Evolutionary conservation across 2,329 filamentous ascomycete species (phyloP), one percentile per base, ranked within the genome.

Genomic region (Calonectria fujianensis): DNA sequence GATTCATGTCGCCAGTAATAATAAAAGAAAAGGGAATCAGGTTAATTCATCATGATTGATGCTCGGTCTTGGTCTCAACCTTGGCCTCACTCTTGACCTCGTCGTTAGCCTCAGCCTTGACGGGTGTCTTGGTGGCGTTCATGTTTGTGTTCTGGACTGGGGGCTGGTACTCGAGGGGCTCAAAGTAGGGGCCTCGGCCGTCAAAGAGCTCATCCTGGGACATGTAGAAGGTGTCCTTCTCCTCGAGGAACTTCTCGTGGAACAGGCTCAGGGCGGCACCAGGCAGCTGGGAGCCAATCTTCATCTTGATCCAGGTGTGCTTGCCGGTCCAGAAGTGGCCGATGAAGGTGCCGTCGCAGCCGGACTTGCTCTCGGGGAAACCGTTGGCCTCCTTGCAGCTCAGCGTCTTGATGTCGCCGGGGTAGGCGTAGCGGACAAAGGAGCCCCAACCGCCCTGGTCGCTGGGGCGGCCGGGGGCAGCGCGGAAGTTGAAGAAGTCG

Each of bases 251-350:
- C 57, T 61, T 35, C 13, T 61, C 35, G 32, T 61, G 57, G 35
- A 61, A 61, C 35, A 61, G 20, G 35, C n/a, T 20, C 2, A 86
- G 77, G 51, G 81, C 81, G 7, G 79, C 80, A 7, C 85, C 85
- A 1, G 85, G 85, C 27, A 86, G 75, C 66, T 86, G 84, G 48
- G 84, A 76, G 37, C 82, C 83, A 9, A 87, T 83, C 69, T 84
- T 83, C 13, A 83, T 75, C 80, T 86, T 86, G 76, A 87, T 85
- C 57, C 57, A 61, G n/a, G 57, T 61, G 35, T 61, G 57, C 80
- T 88, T 88, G 74, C 84, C 82, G 0, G 83, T 85, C 86, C 86
- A 88, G 74, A 87, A 77, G 75, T 88, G 86, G 73, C 85, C 83
- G 72, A 88, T 84, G 68, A 88, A 85, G 57, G 81, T 82, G 31